Evolutionary conservation across 495 filamentous ascomycete genomes (phyloP).

Genomic region (Hypoxylon fuscum): DNA sequence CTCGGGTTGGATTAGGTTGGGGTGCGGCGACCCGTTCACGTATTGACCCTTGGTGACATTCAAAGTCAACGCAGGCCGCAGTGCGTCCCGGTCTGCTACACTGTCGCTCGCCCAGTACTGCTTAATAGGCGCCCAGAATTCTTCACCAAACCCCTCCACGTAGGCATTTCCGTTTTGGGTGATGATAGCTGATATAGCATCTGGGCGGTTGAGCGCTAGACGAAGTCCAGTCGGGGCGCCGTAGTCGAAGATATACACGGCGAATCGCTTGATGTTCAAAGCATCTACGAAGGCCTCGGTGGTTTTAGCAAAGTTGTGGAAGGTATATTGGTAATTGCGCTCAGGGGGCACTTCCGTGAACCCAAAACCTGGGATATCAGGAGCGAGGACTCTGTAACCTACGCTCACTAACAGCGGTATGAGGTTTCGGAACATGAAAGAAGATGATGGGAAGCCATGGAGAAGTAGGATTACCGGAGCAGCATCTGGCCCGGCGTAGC

Average conservation of each 20-base stretch:
- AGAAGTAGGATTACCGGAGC: slow-evolving; percentile 66
- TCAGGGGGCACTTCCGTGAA: slow-evolving; percentile 59
- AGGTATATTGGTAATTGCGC: slow-evolving; percentile 61
- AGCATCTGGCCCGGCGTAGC: slow-evolving; percentile 50
- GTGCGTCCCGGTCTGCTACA: slow-evolving; percentile 45
- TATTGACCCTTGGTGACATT: slow-evolving; percentile 66
- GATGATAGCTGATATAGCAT: slow-evolving; percentile 62
- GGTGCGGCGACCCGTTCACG: slow-evolving; percentile 53
- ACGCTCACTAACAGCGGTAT: slow-evolving; percentile 64
- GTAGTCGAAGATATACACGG: slow-evolving; percentile 74
- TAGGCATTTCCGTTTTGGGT: slow-evolving; percentile 74
- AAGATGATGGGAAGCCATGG: slow-evolving; percentile 71
- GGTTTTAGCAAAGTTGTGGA: slow-evolving; percentile 59
- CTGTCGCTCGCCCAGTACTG: slow-evolving; percentile 59
- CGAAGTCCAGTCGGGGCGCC: slow-evolving; percentile 67
- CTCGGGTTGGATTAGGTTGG: slow-evolving; percentile 57
- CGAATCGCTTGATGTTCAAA: slow-evolving; percentile 57
- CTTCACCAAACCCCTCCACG: slow-evolving; percentile 61
- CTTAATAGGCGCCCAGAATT: slow-evolving; percentile 63
- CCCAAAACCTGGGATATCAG: slow-evolving; percentile 70
- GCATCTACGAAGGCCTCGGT: slow-evolving; percentile 58
- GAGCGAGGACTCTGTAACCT: slow-evolving; percentile 64
- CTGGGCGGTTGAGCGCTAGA: slow-evolving; percentile 59
- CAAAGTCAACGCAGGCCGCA: slow-evolving; percentile 52
- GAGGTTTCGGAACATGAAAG: slow-evolving; percentile 67